These are phyloP conservation scores for sorghum (Sorghum bicolor) DNA, from an alignment of 176 grass and related monocot genomes.

Conservation along the genomic window DNA sequence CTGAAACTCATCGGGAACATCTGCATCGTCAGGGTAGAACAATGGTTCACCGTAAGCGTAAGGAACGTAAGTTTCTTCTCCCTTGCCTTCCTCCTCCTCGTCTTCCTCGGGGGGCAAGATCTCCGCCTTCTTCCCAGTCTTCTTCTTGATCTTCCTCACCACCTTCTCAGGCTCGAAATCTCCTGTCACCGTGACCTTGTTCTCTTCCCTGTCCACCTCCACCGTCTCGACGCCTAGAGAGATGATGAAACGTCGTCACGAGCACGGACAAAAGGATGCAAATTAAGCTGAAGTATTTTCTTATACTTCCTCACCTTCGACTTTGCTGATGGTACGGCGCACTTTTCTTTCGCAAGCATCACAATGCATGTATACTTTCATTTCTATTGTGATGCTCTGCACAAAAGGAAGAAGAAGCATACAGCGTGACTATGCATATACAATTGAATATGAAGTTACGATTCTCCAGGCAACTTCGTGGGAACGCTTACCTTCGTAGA, in stretches of 20 bases:
- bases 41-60: neutral
- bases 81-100: slow-evolving; percentile 13
- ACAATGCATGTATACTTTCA: slow-evolving; percentile 50
- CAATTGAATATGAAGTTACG: neutral
- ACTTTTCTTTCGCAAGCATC: slow-evolving; percentile 43
- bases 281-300: neutral
- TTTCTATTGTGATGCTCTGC: slow-evolving; percentile 29
- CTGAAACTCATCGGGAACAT: slow-evolving; percentile 5
- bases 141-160: slow-evolving; percentile 46
- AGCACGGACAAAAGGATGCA: neutral
- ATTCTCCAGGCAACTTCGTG: neutral
- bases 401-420: neutral
- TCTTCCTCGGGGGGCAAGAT: slow-evolving; percentile 16
- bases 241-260: neutral
- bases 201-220: slow-evolving; percentile 43
- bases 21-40: slow-evolving; percentile 7
- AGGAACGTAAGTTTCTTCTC: neutral
- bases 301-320: slow-evolving; percentile 13
- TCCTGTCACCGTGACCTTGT: slow-evolving; percentile 45
- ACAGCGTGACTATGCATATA: neutral
- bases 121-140: slow-evolving; percentile 34
- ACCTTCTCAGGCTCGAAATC: slow-evolving; percentile 25
- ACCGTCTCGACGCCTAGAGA: slow-evolving; percentile 35
- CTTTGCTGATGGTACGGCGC: slow-evolving; percentile 22
- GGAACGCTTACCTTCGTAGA: neutral